phyloP scores from a whole-genome alignment of 1,284 basidiomycete genomes.

The Heterobasidion parviporum region DNA sequence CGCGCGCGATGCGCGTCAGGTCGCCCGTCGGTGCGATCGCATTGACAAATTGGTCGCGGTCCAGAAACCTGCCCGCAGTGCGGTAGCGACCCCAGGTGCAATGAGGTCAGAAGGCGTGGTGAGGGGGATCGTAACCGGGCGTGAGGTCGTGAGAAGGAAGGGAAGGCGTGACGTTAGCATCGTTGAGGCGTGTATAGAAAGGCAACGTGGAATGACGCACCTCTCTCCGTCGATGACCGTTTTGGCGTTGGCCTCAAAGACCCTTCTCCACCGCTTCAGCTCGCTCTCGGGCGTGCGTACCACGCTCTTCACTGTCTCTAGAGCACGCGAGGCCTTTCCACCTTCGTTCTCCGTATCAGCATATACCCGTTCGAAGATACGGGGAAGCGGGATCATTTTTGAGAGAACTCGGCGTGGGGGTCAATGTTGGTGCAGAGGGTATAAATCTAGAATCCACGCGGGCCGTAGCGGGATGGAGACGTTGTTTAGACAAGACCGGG shows the following conservation, averaged over 20 bases:
- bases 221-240: conserved; percentile 66
- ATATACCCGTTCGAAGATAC: conserved; percentile 40
- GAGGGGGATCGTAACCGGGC: neutral
- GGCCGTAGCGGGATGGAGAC: neutral
- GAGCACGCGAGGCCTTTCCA: conserved; percentile 41
- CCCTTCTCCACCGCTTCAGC: conserved; percentile 78
- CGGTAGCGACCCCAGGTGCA: neutral
- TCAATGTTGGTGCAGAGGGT: neutral
- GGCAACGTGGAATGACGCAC: conserved; percentile 38
- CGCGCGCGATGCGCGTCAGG: conserved; percentile 74
- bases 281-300: conserved; percentile 75
- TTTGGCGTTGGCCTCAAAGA: conserved; percentile 78
- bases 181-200: neutral
- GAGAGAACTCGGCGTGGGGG: neutral
- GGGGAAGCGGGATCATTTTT: conserved; percentile 20
- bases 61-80: conserved; percentile 54
- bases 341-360: conserved; percentile 29
- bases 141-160: neutral
- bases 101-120: neutral
- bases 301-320: conserved; percentile 57
- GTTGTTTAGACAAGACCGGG: neutral
- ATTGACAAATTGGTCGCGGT: conserved; percentile 81
- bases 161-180: neutral
- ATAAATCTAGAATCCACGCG: neutral
- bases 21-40: conserved; percentile 85